Evolutionary conservation across 441 rosid genomes (phyloP).

Genomic region (Pelargonium citronellum): DNA sequence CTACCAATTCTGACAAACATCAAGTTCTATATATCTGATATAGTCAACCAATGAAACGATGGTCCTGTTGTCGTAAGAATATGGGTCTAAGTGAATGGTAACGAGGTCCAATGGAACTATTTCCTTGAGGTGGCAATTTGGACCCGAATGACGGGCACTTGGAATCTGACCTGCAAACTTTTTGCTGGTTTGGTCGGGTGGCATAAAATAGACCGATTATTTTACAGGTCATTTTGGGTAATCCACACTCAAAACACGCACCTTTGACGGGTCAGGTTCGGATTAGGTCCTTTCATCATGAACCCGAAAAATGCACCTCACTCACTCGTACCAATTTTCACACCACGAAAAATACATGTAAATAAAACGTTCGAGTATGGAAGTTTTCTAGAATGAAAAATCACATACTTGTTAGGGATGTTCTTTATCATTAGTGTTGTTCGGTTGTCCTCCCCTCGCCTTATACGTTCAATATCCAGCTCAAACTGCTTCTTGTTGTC

Average conservation of each 20-base stretch:
- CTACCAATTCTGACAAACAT: background rate
- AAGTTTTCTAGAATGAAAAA: constrained; percentile 1
- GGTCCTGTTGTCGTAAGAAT: background rate
- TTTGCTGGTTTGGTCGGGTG: too few species aligned
- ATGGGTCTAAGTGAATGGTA: background rate
- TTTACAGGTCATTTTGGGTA: too few species aligned
- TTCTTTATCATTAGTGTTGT: constrained; percentile 78
- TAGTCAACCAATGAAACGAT: constrained; percentile 4
- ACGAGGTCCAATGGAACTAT: constrained; percentile 1
- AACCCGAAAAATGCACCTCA: background rate
- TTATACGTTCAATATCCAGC: constrained; percentile 54
- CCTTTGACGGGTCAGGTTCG: too few species aligned
- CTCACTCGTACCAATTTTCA: background rate
- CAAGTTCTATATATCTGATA: background rate
- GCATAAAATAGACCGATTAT: too few species aligned
- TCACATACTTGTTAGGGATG: constrained; percentile 69
- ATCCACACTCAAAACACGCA: too few species aligned
- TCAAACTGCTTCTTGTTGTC: constrained; percentile 63
- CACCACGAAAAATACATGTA: background rate
- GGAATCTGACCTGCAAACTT: too few species aligned
- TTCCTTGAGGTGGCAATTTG: background rate
- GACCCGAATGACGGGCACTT: too few species aligned
- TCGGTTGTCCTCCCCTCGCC: constrained; percentile 52
- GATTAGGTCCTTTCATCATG: too few species aligned
- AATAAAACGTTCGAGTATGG: background rate